Percentiles rank a stretch among this genome's conserved stretches.
These are phyloP conservation scores for Trichosporon sp. DNA, from an alignment of 1,284 basidiomycete species.

Conservation along the genomic window DNA sequence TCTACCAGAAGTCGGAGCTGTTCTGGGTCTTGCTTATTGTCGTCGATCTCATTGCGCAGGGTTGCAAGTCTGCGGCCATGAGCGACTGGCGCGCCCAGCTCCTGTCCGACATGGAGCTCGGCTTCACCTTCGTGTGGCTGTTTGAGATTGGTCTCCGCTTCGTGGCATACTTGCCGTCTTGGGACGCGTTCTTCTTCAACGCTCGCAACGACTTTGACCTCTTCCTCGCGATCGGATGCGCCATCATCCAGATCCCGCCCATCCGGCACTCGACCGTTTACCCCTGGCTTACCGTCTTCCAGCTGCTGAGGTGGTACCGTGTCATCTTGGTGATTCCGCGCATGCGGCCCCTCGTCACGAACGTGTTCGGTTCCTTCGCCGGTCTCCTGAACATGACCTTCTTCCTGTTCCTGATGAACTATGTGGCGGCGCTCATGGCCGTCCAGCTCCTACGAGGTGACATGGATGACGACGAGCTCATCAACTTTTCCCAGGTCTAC, in stretches of 20 bases:
- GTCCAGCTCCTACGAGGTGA: constrained; percentile 71
- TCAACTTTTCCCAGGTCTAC: constrained; percentile 88
- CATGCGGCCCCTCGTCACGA: constrained; percentile 63
- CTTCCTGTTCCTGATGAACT: constrained; percentile 88
- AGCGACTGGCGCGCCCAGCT: constrained; percentile 60
- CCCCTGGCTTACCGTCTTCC: constrained; percentile 89
- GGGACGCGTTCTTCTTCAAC: constrained; percentile 71
- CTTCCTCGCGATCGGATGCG: constrained; percentile 75
- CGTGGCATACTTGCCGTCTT: constrained; percentile 73
- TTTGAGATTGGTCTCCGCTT: constrained; percentile 82
- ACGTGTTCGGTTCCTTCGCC: constrained; percentile 89
- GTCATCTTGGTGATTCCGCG: constrained; percentile 68
- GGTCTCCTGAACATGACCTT: constrained; percentile 91
- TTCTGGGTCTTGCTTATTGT: constrained; percentile 79
- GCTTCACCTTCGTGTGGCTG: constrained; percentile 82
- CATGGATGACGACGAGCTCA: constrained; percentile 54
- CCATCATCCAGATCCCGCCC: constrained; percentile 81
- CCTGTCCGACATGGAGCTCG: constrained; percentile 69
- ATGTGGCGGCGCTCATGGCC: constrained; percentile 75
- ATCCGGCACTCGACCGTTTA: constrained; percentile 71
- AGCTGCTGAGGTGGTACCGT: constrained; percentile 86
- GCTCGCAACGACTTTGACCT: constrained; percentile 78
- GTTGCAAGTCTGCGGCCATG: constrained; percentile 68
- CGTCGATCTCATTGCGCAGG: constrained; percentile 71
- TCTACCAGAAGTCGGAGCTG: constrained; percentile 60